Evolutionary conservation across 371 early-diverging fungal species (phyloP), one percentile per base, ranked within the genome.

Genomic region (Rhizopus stolonifer): DNA sequence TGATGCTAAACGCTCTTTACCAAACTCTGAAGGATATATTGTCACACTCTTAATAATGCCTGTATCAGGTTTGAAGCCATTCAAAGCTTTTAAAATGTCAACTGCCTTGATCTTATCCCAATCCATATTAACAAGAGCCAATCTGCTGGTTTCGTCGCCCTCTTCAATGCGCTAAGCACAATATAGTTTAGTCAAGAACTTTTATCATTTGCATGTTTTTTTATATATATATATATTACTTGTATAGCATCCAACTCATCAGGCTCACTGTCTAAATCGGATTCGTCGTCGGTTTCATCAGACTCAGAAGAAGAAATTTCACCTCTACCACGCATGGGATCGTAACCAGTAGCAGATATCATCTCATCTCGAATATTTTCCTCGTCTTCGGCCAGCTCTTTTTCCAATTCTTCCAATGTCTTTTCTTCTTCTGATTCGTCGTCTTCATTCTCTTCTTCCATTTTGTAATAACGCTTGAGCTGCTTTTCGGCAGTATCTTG

Each of bases 111-210:
- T 77, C 44, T 94, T 84, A 59, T 96, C 95, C 99, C 99, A 64
- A 72, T 99, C 99, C 85, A 99, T 70, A 60, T 97, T 96, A 17
- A 99, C 92, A 15, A 86, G 83, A 11, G 98, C 99, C 46, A 99
- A 80, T 21, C 99, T 80, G 21, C 73, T 70, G 0, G 98, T 90
- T 46, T 91, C 91, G 5, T 94, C 94, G 29, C 96, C 95, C 31
- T 74, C 72, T 4, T 90, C 88, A 32, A 94, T 82, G 43, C 80
- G 63, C 43, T 79, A 32, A 36, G 14, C 15, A n/a, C 4, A 29
- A 4, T 7, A 10, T 4, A 29, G 10, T 7, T 29, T 4, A 29
- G 31, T 72, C 77, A 80, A 13, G 83, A 80, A 3, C 83, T 83
- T 18, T 85, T 79, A 2, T 65, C 70, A 0, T 74, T 79, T 1